These are phyloP conservation scores for Auriscalpium microsporum DNA, from an alignment of 768 basidiomycete genomes.

Conservation along the genomic window DNA sequence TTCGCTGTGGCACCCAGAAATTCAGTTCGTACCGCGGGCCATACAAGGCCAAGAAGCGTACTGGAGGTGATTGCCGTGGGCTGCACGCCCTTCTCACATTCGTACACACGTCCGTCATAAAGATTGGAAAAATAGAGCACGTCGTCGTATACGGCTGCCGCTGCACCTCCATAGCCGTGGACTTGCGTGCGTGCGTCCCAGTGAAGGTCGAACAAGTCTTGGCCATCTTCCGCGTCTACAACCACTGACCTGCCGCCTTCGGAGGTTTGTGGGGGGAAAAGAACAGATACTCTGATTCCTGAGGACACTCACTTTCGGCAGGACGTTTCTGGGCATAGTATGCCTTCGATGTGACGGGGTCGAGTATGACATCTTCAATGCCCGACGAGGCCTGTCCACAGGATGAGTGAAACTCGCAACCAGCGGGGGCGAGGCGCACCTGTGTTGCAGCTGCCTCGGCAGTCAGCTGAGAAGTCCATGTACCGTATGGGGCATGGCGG, in stretches of 20 bases:
- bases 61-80: not conserved
- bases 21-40: too few relatives aligned
- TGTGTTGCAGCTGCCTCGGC: not conserved
- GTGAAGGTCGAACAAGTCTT: constrained; percentile 18
- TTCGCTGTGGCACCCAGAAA: too few relatives aligned
- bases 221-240: not conserved
- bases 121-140: not conserved
- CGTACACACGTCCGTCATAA: not conserved
- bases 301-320: constrained; percentile 1
- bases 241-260: constrained; percentile 5
- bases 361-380: constrained; percentile 7
- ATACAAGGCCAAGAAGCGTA: not conserved
- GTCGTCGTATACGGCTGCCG: not conserved
- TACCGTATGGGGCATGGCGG: not conserved
- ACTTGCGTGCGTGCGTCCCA: constrained; percentile 19
- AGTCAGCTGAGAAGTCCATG: not conserved
- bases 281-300: too few relatives aligned
- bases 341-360: not conserved
- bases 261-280: not conserved
- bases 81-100: not conserved
- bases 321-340: constrained; percentile 9
- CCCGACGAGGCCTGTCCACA: not conserved
- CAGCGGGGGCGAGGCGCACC: not conserved
- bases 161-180: not conserved
- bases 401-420: not conserved